Evolutionary conservation across 148 eudicot species (phyloP).

Genomic region (Rhododendron ovatum): DNA sequence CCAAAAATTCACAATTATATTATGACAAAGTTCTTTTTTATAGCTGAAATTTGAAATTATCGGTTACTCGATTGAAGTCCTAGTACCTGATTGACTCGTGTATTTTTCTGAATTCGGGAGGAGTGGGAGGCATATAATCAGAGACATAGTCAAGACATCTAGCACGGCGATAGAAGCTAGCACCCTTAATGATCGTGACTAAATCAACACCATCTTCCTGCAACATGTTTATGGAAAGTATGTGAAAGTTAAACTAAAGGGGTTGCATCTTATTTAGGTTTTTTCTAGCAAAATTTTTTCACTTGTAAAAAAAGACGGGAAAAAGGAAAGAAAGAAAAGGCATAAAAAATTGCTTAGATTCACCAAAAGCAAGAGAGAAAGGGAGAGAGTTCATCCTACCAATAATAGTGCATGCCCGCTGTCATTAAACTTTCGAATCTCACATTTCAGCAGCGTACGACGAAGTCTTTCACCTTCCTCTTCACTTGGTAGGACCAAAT

Average conservation of each 20-base stretch:
- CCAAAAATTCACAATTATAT: neutral
- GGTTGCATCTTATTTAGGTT: neutral
- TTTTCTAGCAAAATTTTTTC: neutral
- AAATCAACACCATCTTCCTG: constrained; percentile 55
- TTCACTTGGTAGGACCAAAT: constrained; percentile 55
- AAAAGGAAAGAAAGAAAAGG: neutral
- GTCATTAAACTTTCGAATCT: constrained; percentile 56
- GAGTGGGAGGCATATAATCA: constrained; percentile 45
- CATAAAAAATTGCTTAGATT: neutral
- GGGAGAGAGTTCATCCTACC: constrained; percentile 40
- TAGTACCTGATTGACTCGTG: constrained; percentile 28
- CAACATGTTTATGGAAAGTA: neutral
- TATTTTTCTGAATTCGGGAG: constrained; percentile 35
- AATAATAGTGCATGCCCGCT: constrained; percentile 69
- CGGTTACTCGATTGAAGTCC: neutral
- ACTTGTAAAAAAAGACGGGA: neutral
- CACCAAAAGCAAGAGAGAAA: neutral
- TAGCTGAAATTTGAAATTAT: neutral
- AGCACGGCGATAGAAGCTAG: constrained; percentile 47
- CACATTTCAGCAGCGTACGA: constrained; percentile 49
- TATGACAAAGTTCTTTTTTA: neutral
- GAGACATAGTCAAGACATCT: constrained; percentile 30
- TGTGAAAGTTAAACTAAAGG: neutral
- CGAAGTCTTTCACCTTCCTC: constrained; percentile 81
- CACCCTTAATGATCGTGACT: constrained; percentile 40